Percentiles rank a stretch among this genome's conserved stretches.
Conservation (phyloP, 2,329 filamentous ascomycete species). For the Aspergillus calidoustus region DNA sequence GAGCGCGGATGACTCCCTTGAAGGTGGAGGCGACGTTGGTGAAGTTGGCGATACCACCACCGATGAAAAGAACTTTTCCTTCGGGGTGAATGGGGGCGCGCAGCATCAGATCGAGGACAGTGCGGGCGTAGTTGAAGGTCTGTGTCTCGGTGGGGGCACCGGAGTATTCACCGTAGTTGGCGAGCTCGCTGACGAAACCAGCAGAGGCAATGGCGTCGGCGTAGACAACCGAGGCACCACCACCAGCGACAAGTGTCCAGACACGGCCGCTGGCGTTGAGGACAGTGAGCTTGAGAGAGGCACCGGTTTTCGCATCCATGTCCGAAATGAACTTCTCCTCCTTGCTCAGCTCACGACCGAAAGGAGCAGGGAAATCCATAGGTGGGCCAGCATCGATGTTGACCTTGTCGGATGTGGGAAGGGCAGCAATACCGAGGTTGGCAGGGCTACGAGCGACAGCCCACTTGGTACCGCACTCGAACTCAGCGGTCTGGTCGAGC, state of each 20-base stretch:
- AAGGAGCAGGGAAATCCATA: slow-evolving; percentile 98
- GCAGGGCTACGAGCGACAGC: slow-evolving; percentile 89
- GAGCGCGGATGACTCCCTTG: slow-evolving; percentile 98
- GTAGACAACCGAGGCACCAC: slow-evolving; percentile 99
- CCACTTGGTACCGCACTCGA: slow-evolving; percentile 99
- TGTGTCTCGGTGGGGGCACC: slow-evolving; percentile 98
- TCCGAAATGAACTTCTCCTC: slow-evolving; percentile 99
- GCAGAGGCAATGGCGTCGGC: slow-evolving; percentile 97
- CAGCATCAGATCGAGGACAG: slow-evolving; percentile 96
- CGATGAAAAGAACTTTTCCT: slow-evolving; percentile 99
- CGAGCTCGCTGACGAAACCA: slow-evolving; percentile 92
- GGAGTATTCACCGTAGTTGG: slow-evolving; percentile 99
- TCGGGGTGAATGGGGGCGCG: slow-evolving; percentile 81
- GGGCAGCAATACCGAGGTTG: slow-evolving; percentile 79
- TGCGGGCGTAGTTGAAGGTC: slow-evolving; percentile 98
- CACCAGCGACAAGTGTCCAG: slow-evolving; percentile 98
- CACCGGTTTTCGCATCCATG: slow-evolving; percentile 98
- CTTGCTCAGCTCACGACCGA: slow-evolving; percentile 97
- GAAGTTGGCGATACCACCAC: slow-evolving; percentile 99
- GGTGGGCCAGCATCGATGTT: slow-evolving; percentile 95
- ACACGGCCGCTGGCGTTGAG: slow-evolving; percentile 89
- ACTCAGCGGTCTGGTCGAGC: slow-evolving; percentile 98
- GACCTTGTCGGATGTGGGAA: slow-evolving; percentile 73
- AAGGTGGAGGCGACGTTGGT: slow-evolving; percentile 99
- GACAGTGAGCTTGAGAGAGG: slow-evolving; percentile 96